Evolutionary conservation across 352 stramenopile genomes (phyloP), one percentile per base, ranked within the genome.

Genomic region (Phytophthora syringae): DNA sequence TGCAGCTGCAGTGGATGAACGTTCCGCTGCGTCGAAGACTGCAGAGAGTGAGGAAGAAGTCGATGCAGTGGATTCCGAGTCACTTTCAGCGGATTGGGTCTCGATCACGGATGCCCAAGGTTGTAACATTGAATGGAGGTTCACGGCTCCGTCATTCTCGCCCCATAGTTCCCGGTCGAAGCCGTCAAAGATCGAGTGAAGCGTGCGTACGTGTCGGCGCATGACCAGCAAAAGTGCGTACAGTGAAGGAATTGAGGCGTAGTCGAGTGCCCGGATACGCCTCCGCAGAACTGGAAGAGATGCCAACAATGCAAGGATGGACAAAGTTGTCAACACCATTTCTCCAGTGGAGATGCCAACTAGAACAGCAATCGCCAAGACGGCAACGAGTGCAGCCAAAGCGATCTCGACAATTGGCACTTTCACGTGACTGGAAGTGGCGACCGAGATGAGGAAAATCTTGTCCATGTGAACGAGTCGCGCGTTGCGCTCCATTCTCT

Each of bases 61-160:
- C 20, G 64, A 77, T 21, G 55, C 20, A 20, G 43, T 75, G 34
- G 49, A 67, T 16, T 70, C 42, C 0, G 52, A 52, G 25, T 76
- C 77, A 24, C 52, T 52, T 55, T 74, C 34, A 32, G 69, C 30
- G 66, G 69, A 25, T 45, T 53, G 59, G 11, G 5, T 55, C 5
- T 60, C 42, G 24, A 55, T 50, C 18, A 45, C 27, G 13, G 54
- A 22, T 21, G 50, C 32, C 76, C 76, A 63, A 25, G 76, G 60
- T 82, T 65, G 47, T 25, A 73, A 16, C 76, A 88, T 91, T 27
- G 82, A 88, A 53, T 82, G 67, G 10, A 90, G 70, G 42, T 92
- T 93, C 11, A 94, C 86, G 1, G 69, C 75, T 11, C 86, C 83
- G 34, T 93, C 83, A 49, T 92, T 92, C 45, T 84, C 77, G 24